Evolutionary conservation across 1,139 yeast genomes (phyloP).

Genomic region (Hyphopichia wangnamkhiaoensis): DNA sequence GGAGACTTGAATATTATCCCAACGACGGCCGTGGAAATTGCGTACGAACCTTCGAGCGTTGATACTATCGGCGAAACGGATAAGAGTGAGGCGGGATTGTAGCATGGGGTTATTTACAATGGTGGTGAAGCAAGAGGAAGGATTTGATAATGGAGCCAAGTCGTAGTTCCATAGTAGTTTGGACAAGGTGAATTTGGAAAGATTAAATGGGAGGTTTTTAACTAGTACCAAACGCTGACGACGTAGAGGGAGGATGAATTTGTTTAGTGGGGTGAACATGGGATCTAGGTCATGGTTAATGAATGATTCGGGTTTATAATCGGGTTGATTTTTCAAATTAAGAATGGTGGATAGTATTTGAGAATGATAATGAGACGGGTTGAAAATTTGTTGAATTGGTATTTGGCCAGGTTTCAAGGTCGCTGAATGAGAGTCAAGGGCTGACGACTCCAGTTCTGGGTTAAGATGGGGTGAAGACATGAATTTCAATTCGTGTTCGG

Average conservation of each 20-base stretch:
- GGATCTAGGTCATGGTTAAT: constrained; percentile 11
- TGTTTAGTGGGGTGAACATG: constrained; percentile 12
- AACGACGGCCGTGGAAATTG: constrained; percentile 52
- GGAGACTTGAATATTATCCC: constrained; percentile 31
- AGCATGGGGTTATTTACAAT: constrained; percentile 27
- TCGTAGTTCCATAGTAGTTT: constrained; percentile 44
- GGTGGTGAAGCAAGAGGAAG: constrained; percentile 20
- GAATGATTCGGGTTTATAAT: constrained; percentile 8
- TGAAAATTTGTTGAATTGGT: constrained; percentile 14
- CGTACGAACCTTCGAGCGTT: constrained; percentile 57
- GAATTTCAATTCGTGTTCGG: constrained; percentile 18
- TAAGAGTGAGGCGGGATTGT: constrained; percentile 32
- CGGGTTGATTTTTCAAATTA: constrained; percentile 6
- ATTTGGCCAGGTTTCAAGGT: constrained; percentile 5
- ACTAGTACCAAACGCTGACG: constrained; percentile 32
- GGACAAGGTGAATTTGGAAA: constrained; percentile 31
- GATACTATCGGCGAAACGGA: constrained; percentile 48
- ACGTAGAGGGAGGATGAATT: constrained; percentile 14
- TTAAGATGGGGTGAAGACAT: constrained; percentile 31
- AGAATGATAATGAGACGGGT: constrained; percentile 12
- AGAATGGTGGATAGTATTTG: constrained; percentile 7
- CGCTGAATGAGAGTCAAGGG: neutral
- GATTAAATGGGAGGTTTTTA: constrained; percentile 42
- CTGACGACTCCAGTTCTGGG: constrained; percentile 6
- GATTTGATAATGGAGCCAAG: constrained; percentile 19